Conservation (phyloP, 768 basidiomycete genomes). For the Phylloporus arenicola region DNA sequence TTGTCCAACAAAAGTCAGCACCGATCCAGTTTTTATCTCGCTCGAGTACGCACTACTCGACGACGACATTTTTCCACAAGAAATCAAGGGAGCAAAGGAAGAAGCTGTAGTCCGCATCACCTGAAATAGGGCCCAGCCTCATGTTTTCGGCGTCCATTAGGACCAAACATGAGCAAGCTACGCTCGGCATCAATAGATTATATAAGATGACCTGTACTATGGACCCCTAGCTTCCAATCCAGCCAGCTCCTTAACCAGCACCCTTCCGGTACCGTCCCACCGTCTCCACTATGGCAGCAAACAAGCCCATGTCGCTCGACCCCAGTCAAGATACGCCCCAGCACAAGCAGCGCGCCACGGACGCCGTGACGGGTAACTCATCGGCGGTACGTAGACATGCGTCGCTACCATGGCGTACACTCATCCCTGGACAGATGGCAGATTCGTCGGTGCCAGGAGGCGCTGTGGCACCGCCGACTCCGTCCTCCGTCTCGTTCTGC, state of each 20-base stretch:
- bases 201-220: no score
- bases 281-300: conserved; percentile 22
- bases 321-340: not conserved
- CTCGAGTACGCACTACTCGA: no score
- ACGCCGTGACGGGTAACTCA: not conserved
- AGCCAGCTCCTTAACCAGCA: conserved; percentile 8
- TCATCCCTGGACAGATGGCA: conserved; percentile 5
- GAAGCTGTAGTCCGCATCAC: no score
- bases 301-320: conserved; percentile 8
- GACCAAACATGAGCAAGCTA: no score
- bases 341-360: not conserved
- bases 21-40: no score
- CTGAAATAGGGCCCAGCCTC: no score
- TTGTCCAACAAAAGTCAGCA: no score
- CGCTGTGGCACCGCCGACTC: not conserved
- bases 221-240: conserved; percentile 15
- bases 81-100: no score
- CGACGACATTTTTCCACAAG: no score
- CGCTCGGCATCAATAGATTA: no score
- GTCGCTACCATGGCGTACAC: not conserved
- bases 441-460: not conserved
- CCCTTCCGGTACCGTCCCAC: conserved; percentile 25
- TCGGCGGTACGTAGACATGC: conserved; percentile 13
- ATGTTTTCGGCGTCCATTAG: no score
- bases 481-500: conserved; percentile 18